Conservation (phyloP, 306 rosid genomes). For the Bauhinia variegata region DNA sequence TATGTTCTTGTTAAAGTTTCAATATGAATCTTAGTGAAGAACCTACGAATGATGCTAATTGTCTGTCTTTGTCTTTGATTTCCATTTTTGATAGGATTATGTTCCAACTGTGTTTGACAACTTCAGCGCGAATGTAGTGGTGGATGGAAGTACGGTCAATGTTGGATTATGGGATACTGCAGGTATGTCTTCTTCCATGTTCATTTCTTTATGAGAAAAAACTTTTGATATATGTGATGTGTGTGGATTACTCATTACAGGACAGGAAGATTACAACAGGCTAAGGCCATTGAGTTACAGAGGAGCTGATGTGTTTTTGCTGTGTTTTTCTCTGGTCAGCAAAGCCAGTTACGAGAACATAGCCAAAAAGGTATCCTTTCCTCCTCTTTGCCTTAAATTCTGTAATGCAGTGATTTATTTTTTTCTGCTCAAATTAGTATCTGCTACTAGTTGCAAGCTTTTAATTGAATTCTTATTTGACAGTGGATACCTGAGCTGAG, state of each 20-base stretch:
- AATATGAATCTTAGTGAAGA: conserved; percentile 2
- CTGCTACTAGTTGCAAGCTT: neutral
- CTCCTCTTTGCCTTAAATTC: neutral
- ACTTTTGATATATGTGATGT: conserved; percentile 1
- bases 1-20: conserved; percentile 38
- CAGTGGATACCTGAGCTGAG: conserved; percentile 83
- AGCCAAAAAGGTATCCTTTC: conserved; percentile 70
- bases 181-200: conserved; percentile 39
- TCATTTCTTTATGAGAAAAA: neutral
- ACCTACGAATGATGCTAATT: neutral
- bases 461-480: conserved; percentile 29
- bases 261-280: conserved; percentile 96
- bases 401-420: neutral
- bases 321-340: conserved; percentile 88
- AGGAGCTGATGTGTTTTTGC: conserved; percentile 91
- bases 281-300: conserved; percentile 96
- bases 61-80: neutral
- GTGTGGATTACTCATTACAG: conserved; percentile 50
- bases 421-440: conserved; percentile 9
- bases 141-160: conserved; percentile 67
- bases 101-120: conserved; percentile 71
- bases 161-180: conserved; percentile 85
- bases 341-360: conserved; percentile 93
- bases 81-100: conserved; percentile 22
- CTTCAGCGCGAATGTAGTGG: conserved; percentile 71